Base-by-base conservation (phyloP, 2,329 filamentous ascomycete genomes). In the Trichoderma sp. region DNA sequence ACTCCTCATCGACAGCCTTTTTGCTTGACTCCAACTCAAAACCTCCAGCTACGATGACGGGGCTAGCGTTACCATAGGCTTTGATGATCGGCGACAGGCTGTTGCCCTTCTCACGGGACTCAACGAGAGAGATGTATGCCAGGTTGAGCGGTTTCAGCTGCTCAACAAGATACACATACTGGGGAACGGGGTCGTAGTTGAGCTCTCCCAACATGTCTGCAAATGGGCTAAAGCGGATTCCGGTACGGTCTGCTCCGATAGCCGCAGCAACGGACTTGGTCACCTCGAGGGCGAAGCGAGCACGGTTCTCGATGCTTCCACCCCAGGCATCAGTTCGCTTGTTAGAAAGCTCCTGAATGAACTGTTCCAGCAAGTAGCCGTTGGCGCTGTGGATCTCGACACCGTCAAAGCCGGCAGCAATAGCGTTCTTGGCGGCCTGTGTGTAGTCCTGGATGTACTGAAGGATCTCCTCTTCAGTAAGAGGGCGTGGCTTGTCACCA, bases 331-430 rank as follows among this genome's bases (percentile, higher is more conserved):
- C 86, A 0, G 81, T 85, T 27, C 86, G 78, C 53, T 79, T 77
- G 71, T 88, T 88, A 65, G 80, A 79, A 2, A 80, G 80, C 13
- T 82, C 79, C 22, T 81, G 84, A 0, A 86, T 80, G 76, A 91
- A 91, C 67, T 89, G 87, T 64, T 89, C 87, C n/a, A 88, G 77
- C 0, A 91, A 79, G 70, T 90, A 90, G 1, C 87, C 86, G 70
- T 89, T 87, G 3, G 85, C 85, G 4, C 76, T 82, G 19, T 84
- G 81, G 2, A 83, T 77, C 73, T 93, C 90, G 66, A 92, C 87
- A 9, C 87, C 89, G 73, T 94, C 91, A 52, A 90, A 89, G 0
- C 92, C 91, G 19, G 84, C 83, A 15, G 87, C 76, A 4, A 92
- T 75, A 0, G 90, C 85, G 32, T 86, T 82, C 69, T 83, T 82